Conservation (phyloP, 192 early-diverging fungal species). For the Gigaspora rosea region DNA sequence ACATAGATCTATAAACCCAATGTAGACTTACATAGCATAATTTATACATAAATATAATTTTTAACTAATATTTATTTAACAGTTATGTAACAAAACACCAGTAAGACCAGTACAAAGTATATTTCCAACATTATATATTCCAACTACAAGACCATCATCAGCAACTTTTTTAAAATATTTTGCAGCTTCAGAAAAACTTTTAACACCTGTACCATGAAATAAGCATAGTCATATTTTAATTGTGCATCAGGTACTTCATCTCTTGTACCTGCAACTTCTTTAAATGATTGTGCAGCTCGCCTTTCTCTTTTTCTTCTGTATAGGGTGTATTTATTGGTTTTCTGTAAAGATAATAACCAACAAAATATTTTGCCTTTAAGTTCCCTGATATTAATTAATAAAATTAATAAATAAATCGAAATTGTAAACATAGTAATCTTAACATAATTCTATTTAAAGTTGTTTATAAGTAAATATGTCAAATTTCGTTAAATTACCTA, state of each 20-base stretch:
- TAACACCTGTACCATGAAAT: conserved; percentile 1
- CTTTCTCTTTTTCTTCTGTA: neutral
- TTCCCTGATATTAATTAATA: too few species aligned
- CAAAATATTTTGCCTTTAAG: neutral
- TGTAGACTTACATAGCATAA: too few species aligned
- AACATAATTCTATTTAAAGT: too few species aligned
- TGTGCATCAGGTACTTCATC: neutral
- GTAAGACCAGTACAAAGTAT: neutral
- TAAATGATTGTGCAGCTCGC: neutral
- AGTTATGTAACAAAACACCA: too few species aligned
- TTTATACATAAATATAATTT: too few species aligned
- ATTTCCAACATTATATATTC: conserved; percentile 10
- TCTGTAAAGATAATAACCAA: neutral
- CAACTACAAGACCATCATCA: neutral
- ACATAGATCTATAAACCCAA: too few species aligned
- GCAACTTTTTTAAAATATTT: conserved; percentile 8
- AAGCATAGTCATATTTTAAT: conserved; percentile 1
- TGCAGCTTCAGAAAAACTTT: neutral
- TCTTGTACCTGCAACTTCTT: neutral
- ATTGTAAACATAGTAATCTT: too few species aligned
- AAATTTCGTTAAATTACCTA: neutral
- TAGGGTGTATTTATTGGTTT: neutral
- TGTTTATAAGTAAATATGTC: too few species aligned
- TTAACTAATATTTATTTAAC: too few species aligned
- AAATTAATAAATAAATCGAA: too few species aligned